Evolutionary conservation across 768 basidiomycete genomes (phyloP).

Genomic region (Lactifluus piperatus): DNA sequence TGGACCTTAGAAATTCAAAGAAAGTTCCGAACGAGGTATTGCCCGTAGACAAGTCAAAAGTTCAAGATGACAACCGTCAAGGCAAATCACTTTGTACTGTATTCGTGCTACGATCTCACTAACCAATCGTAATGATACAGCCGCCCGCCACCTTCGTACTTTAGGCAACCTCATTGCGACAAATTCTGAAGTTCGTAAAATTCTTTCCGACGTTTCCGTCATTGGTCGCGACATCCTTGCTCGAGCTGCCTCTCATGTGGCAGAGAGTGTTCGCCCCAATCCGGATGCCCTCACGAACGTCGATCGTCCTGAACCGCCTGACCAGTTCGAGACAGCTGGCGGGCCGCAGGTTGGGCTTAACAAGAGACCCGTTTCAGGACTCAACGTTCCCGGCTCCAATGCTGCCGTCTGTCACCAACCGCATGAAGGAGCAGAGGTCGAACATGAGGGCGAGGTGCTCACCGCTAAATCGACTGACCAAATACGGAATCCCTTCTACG

Average conservation of each 20-base stretch:
- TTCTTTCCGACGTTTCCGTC: slow-evolving; percentile 67
- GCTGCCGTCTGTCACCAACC: slow-evolving; percentile 42
- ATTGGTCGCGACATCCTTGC: slow-evolving; percentile 82
- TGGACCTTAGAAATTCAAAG: slow-evolving; percentile 37
- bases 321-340: slow-evolving; percentile 49
- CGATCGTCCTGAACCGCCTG: slow-evolving; percentile 59
- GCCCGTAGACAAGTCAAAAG: slow-evolving; percentile 48
- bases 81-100: slow-evolving; percentile 32
- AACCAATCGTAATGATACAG: slow-evolving; percentile 28
- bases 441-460: slow-evolving; percentile 25
- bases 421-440: slow-evolving; percentile 31
- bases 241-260: slow-evolving; percentile 60
- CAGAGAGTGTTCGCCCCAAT: slow-evolving; percentile 56
- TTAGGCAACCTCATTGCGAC: slow-evolving; percentile 80
- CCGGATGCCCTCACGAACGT: slow-evolving; percentile 52
- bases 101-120: neutral
- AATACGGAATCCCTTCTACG: slow-evolving; percentile 11
- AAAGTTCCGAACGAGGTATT: slow-evolving; percentile 32
- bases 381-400: slow-evolving; percentile 39
- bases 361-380: slow-evolving; percentile 41
- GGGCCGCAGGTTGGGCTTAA: slow-evolving; percentile 35
- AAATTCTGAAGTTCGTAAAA: slow-evolving; percentile 89
- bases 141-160: slow-evolving; percentile 80
- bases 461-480: slow-evolving; percentile 22
- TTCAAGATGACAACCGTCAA: slow-evolving; percentile 48